Conservation (phyloP, 2,329 filamentous ascomycete species). For the Xylaria multiplex region DNA sequence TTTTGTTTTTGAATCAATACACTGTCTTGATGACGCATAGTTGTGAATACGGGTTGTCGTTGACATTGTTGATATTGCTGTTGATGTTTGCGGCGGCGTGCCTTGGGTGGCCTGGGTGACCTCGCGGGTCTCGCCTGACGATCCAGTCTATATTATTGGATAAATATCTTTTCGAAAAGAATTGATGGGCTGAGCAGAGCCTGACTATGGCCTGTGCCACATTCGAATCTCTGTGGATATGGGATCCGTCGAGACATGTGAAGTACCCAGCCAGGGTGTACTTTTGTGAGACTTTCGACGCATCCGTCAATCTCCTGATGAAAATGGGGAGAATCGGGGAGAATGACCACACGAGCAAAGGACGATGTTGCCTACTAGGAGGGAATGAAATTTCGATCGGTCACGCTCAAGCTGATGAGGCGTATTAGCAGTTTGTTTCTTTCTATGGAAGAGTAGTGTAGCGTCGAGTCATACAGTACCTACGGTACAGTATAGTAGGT, state of each 20-base stretch:
- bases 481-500: too few species aligned
- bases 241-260: conserved; percentile 1
- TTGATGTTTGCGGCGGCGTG: not conserved
- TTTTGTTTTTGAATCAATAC: not conserved
- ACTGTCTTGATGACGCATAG: not conserved
- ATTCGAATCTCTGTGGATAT: conserved; percentile 4
- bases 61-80: not conserved
- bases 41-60: not conserved
- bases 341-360: conserved; percentile 15
- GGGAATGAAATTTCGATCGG: conserved; percentile 20
- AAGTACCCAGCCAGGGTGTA: conserved; percentile 3
- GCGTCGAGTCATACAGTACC: too few species aligned
- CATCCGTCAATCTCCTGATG: conserved; percentile 26
- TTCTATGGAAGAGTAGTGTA: not conserved
- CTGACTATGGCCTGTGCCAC: conserved; percentile 12
- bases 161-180: not conserved
- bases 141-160: not conserved
- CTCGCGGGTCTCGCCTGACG: conserved; percentile 18
- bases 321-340: conserved; percentile 10
- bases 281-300: conserved; percentile 3
- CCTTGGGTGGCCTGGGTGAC: not conserved
- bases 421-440: conserved; percentile 8
- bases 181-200: conserved; percentile 10
- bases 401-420: conserved; percentile 23
- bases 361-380: not conserved